Percentiles rank a stretch among this genome's conserved stretches.
phyloP scores from a whole-genome alignment of 305 asterid genomes.

The Coffea humblotiana region DNA sequence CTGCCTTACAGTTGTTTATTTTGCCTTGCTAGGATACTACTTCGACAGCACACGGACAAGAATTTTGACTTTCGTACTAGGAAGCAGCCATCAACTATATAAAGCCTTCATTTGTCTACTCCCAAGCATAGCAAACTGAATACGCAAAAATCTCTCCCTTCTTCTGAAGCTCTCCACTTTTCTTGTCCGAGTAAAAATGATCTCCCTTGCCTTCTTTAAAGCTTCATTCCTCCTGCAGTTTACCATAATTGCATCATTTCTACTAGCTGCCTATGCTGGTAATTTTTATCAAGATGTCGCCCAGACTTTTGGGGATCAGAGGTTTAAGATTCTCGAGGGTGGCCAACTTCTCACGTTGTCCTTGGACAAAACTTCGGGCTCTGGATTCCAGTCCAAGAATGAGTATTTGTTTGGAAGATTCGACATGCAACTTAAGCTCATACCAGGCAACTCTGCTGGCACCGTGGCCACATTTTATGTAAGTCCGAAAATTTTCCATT shows the following conservation, averaged over 20 bases:
- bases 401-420: conserved; percentile 43
- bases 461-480: conserved; percentile 55
- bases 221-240: neutral
- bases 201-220: neutral
- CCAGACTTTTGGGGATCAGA: conserved; percentile 42
- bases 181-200: neutral
- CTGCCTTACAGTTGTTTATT: neutral
- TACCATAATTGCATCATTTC: conserved; percentile 2
- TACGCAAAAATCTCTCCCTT: neutral
- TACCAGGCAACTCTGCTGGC: conserved; percentile 47
- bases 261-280: conserved; percentile 25
- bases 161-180: neutral
- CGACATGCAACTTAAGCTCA: conserved; percentile 48
- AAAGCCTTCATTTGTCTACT: neutral
- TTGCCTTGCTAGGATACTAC: neutral
- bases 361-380: conserved; percentile 41
- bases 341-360: conserved; percentile 38
- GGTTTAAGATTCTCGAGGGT: conserved; percentile 35
- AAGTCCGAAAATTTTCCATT: neutral
- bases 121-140: neutral
- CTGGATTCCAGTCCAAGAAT: conserved; percentile 48
- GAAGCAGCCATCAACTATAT: conserved; percentile 6
- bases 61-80: neutral
- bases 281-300: conserved; percentile 39
- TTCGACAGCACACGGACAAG: neutral